Percentiles rank a stretch among this genome's conserved stretches.
Evolutionary conservation across 768 basidiomycete genomes (phyloP).

Genomic region (Pisolithus microcarpus): DNA sequence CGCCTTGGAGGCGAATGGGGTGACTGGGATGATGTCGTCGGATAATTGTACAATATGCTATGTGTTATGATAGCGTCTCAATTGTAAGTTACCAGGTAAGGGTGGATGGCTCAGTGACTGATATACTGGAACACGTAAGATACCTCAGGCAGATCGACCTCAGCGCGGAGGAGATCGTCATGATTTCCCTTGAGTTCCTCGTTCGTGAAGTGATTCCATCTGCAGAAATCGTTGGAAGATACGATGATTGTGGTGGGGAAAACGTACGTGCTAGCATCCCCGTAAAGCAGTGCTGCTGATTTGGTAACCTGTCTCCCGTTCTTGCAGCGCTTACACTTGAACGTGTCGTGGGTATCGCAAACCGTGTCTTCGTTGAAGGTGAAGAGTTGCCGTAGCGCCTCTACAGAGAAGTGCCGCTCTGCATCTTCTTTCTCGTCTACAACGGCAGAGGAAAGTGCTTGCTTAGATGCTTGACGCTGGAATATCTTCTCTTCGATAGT

Average conservation of each 20-base stretch:
- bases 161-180: constrained; percentile 89
- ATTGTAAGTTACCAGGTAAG: neutral
- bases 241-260: neutral
- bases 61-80: neutral
- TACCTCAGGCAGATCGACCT: constrained; percentile 74
- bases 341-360: constrained; percentile 96
- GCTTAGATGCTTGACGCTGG: constrained; percentile 93
- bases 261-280: constrained; percentile 94
- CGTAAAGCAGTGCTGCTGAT: constrained; percentile 82
- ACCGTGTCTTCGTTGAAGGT: constrained; percentile 78
- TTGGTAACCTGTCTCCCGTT: constrained; percentile 80
- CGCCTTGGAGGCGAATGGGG: constrained; percentile 65
- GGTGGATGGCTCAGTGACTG: constrained; percentile 51
- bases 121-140: constrained; percentile 97
- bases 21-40: constrained; percentile 60
- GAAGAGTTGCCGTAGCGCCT: constrained; percentile 86
- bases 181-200: constrained; percentile 83
- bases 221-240: constrained; percentile 23
- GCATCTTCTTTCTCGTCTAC: constrained; percentile 96
- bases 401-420: constrained; percentile 90
- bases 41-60: constrained; percentile 18
- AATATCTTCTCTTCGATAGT: constrained; percentile 99
- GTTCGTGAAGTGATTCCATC: constrained; percentile 98
- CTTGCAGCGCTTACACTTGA: constrained; percentile 91
- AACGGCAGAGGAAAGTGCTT: constrained; percentile 94